Conservation (phyloP, 2,329 filamentous ascomycete genomes). For the Cordyceps javanica region DNA sequence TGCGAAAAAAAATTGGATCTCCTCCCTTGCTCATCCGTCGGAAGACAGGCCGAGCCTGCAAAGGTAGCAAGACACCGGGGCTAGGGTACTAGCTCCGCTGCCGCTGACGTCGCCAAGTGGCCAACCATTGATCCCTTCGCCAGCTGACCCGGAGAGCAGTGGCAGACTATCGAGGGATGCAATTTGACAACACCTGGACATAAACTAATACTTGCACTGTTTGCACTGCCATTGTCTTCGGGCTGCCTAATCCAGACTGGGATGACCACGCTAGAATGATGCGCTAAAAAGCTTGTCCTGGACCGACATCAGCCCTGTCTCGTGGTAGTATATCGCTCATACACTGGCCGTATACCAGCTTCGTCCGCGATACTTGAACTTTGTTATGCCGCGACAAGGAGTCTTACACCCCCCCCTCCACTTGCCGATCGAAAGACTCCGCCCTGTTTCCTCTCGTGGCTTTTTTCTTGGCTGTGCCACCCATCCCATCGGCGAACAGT, state of each 20-base stretch:
- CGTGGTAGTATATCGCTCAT: conserved; percentile 7
- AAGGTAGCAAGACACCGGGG: background rate
- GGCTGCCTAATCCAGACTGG: background rate
- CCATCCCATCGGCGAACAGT: background rate
- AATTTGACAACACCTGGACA: background rate
- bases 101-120: conserved; percentile 2
- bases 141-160: background rate
- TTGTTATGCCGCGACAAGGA: background rate
- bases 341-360: background rate
- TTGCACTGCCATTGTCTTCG: background rate
- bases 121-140: background rate
- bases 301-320: conserved; percentile 6
- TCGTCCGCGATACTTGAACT: background rate
- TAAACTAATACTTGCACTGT: background rate
- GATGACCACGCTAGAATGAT: background rate
- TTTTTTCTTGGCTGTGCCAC: background rate
- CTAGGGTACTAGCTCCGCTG: background rate
- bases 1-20: background rate
- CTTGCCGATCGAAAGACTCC: background rate
- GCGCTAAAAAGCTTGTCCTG: conserved; percentile 8
- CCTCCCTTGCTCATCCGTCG: background rate
- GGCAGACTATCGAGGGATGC: background rate
- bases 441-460: background rate
- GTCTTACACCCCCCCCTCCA: background rate
- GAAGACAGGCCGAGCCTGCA: conserved; percentile 1